phyloP scores from a whole-genome alignment of 2,329 filamentous ascomycete species.

The Phyllosticta citribraziliensis region DNA sequence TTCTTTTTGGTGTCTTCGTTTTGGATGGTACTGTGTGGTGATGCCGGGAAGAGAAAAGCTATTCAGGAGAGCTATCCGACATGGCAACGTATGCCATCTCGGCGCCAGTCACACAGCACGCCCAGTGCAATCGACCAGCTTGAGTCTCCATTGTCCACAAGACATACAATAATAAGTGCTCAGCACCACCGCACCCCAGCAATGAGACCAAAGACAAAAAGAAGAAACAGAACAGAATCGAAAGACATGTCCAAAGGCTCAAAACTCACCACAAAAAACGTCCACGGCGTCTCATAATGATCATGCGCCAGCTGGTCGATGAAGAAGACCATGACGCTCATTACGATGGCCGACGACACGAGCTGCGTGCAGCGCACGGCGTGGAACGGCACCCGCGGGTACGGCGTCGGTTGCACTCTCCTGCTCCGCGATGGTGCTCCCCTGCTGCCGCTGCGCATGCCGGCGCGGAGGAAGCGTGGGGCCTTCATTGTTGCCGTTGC shows the following conservation, averaged over 20 bases:
- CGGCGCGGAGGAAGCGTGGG: not conserved
- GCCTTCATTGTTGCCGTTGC: not conserved
- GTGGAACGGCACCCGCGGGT: constrained; percentile 36
- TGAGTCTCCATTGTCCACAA: too few species aligned
- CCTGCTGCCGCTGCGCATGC: too few species aligned
- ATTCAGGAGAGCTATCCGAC: not conserved
- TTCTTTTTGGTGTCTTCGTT: not conserved
- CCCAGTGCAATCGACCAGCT: too few species aligned
- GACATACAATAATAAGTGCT: too few species aligned
- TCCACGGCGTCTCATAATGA: constrained; percentile 46
- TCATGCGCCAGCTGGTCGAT: constrained; percentile 44
- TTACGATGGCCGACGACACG: constrained; percentile 39
- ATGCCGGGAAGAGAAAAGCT: too few species aligned
- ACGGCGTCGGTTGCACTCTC: constrained; percentile 28
- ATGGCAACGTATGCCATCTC: too few species aligned
- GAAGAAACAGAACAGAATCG: not conserved
- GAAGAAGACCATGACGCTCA: constrained; percentile 46
- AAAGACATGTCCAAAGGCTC: not conserved
- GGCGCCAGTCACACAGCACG: too few species aligned
- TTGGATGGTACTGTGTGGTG: not conserved
- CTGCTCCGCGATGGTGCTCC: not conserved
- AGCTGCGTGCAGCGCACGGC: constrained; percentile 32
- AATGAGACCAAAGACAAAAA: not conserved
- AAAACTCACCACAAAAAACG: constrained; percentile 46
- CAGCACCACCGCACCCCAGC: too few species aligned